Evolutionary conservation across 345 rosid species (phyloP).

Genomic region (Pistacia integerrima): DNA sequence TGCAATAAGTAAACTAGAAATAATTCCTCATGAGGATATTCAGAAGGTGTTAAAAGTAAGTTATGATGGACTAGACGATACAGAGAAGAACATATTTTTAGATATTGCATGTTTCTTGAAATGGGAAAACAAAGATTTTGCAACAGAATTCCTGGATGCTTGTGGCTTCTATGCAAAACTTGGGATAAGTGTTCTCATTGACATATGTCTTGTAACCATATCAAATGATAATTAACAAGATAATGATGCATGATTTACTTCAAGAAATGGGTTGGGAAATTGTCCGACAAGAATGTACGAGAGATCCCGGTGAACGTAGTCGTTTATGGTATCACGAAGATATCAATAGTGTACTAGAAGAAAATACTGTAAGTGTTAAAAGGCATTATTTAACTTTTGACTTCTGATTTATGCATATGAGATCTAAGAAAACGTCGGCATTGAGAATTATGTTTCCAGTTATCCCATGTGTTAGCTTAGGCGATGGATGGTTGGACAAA

Average conservation of each 20-base stretch:
- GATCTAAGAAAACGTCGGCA: no score
- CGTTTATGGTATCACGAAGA: slow-evolving; percentile 15
- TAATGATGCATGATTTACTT: slow-evolving; percentile 43
- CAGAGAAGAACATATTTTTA: slow-evolving; percentile 37
- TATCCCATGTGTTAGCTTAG: neutral
- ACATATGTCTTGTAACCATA: slow-evolving; percentile 31
- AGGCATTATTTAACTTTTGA: no score
- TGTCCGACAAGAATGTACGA: slow-evolving; percentile 17
- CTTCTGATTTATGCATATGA: neutral
- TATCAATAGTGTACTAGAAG: slow-evolving; percentile 21
- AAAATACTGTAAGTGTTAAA: neutral
- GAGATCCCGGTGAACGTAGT: slow-evolving; percentile 25
- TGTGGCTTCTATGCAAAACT: neutral
- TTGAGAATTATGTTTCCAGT: no score
- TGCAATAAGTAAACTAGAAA: neutral
- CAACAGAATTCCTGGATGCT: slow-evolving; percentile 22
- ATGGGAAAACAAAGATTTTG: slow-evolving; percentile 16
- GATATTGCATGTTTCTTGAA: slow-evolving; percentile 50
- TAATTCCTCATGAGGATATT: neutral
- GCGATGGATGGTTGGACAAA: no score
- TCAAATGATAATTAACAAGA: slow-evolving; percentile 9
- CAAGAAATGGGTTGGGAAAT: slow-evolving; percentile 43
- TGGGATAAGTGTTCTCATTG: slow-evolving; percentile 17
- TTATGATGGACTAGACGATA: slow-evolving; percentile 9
- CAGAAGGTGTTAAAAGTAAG: slow-evolving; percentile 13